Conservation (phyloP, 2,329 filamentous ascomycete genomes). For the Cercospora canescens region DNA sequence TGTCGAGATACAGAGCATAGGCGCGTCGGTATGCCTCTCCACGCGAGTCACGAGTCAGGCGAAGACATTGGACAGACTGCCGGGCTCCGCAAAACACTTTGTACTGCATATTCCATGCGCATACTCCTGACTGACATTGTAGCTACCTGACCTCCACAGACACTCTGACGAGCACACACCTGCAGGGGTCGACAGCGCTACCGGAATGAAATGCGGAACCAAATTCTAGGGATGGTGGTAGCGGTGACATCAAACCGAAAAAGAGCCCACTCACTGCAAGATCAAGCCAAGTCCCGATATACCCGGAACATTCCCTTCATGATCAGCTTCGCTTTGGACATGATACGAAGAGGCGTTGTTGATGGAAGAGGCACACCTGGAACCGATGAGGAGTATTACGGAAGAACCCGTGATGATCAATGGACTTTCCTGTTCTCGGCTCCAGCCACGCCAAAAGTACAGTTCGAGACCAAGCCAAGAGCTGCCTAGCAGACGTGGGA, state of each 20-base stretch:
- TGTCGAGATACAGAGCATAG: too few species aligned
- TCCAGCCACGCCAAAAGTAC: neutral
- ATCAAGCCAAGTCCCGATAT: neutral
- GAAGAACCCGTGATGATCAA: neutral
- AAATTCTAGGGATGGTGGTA: neutral
- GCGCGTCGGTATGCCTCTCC: too few species aligned
- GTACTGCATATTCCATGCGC: too few species aligned
- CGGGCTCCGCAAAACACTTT: too few species aligned
- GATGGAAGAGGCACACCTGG: neutral
- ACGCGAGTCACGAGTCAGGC: too few species aligned
- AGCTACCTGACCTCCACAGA: too few species aligned
- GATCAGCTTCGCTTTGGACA: neutral
- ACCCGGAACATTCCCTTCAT: neutral
- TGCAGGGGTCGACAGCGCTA: too few species aligned
- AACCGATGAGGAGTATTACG: neutral
- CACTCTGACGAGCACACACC: too few species aligned
- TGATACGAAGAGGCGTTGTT: neutral
- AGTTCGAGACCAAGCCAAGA: neutral
- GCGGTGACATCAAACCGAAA: neutral
- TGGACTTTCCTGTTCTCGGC: neutral
- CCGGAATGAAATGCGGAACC: neutral
- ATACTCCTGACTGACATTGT: too few species aligned
- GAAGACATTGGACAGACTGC: too few species aligned
- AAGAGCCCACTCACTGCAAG: neutral
- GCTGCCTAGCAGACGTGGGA: neutral